phyloP scores from a whole-genome alignment of 2,329 filamentous ascomycete species.

The Rutstroemia sp. region DNA sequence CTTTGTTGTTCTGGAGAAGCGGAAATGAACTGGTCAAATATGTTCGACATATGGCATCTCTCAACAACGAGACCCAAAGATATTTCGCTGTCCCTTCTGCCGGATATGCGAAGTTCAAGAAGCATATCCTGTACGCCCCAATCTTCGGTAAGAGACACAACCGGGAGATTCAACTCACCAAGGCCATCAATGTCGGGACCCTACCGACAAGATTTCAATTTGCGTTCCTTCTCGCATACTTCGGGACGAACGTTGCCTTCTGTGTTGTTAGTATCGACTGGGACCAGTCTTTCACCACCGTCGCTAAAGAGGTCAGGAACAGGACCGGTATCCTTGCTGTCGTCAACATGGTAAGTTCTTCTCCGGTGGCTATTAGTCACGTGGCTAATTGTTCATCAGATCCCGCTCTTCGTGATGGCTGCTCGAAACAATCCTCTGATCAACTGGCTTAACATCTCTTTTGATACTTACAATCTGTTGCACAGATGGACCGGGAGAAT shows the following conservation, averaged over 20 bases:
- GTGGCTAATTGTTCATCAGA: slow-evolving; percentile 24
- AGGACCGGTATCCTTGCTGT: slow-evolving; percentile 62
- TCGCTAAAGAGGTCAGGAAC: slow-evolving; percentile 50
- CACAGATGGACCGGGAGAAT: slow-evolving; percentile 77
- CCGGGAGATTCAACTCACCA: slow-evolving; percentile 60
- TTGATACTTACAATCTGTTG: slow-evolving; percentile 76
- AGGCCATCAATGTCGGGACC: slow-evolving; percentile 65
- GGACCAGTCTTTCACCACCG: slow-evolving; percentile 36
- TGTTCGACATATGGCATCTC: slow-evolving; percentile 64
- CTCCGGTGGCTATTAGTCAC: not conserved
- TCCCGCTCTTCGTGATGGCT: slow-evolving; percentile 66
- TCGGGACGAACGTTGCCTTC: slow-evolving; percentile 70
- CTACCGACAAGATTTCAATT: slow-evolving; percentile 74
- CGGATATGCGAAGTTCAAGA: slow-evolving; percentile 55
- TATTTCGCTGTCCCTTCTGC: slow-evolving; percentile 62
- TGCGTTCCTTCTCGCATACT: slow-evolving; percentile 58
- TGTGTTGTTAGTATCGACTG: slow-evolving; percentile 62
- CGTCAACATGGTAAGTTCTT: slow-evolving; percentile 60
- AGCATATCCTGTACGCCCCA: slow-evolving; percentile 62
- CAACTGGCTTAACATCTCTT: slow-evolving; percentile 62
- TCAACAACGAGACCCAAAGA: slow-evolving; percentile 71
- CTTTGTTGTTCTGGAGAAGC: slow-evolving; percentile 61
- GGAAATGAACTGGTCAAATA: slow-evolving; percentile 55
- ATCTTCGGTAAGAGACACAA: slow-evolving; percentile 72
- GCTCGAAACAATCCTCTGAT: slow-evolving; percentile 76